phyloP scores from a whole-genome alignment of 768 basidiomycete genomes.

The Auriscalpium vulgare region DNA sequence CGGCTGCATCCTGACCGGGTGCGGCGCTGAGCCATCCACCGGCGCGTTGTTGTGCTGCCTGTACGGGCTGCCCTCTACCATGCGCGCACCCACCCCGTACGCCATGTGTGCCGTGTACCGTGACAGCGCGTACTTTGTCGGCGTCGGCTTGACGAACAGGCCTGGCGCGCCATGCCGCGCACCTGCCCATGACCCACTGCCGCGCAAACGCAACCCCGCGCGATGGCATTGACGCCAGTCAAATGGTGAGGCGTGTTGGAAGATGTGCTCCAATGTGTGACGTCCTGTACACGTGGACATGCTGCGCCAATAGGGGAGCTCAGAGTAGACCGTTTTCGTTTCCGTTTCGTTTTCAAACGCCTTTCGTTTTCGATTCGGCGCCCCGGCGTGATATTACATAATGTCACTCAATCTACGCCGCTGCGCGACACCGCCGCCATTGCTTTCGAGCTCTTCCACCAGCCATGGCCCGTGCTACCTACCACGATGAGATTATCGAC shows the following conservation, averaged over 20 bases:
- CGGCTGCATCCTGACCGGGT: neutral
- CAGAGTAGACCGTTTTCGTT: no score
- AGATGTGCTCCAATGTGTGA: constrained; percentile 13
- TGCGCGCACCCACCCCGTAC: neutral
- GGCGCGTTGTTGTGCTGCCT: neutral
- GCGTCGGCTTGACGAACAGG: neutral
- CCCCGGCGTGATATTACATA: no score
- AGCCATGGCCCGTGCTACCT: no score
- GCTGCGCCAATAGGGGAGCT: constrained; percentile 19
- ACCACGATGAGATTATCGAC: no score
- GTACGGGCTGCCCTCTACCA: neutral
- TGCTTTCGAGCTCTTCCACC: no score
- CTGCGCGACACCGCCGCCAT: no score
- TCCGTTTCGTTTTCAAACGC: no score
- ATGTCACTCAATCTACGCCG: no score
- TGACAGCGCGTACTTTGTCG: neutral
- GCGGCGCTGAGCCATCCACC: neutral
- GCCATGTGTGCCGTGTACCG: neutral
- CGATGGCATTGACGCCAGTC: constrained; percentile 80
- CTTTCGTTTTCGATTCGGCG: no score
- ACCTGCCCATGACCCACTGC: neutral
- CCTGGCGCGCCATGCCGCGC: neutral
- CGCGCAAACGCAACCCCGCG: constrained; percentile 41
- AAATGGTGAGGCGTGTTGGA: constrained; percentile 45
- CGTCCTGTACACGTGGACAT: constrained; percentile 22